Base-by-base conservation (phyloP, 2,329 filamentous ascomycete species). In the Aspergillus hortae region DNA sequence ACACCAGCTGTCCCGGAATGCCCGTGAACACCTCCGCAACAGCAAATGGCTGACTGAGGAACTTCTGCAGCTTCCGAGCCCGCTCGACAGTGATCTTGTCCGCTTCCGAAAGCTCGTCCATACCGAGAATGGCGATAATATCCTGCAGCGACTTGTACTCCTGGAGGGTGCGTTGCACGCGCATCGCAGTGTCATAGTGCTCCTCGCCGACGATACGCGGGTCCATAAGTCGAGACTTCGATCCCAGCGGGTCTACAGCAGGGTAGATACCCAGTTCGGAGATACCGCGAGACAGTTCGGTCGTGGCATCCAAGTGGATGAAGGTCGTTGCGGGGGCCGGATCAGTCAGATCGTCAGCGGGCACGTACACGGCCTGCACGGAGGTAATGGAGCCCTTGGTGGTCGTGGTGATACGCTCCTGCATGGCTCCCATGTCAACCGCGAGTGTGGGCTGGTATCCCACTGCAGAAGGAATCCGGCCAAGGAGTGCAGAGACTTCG, bases 111-210 rank as follows among this genome's bases (percentile, higher is more conserved):
- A 99, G 81, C 78, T 99, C 94, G 79, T 99, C 94, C 94, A 99
- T 97, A 88, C 92, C 92, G 76, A 97, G 81, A 91, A 99, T 99
- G 79, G 94, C 94, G 83, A 96, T 96, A 87, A 99, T 99, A 83
- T 99, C 94, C 83, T 99, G 94, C 65, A 99, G 90, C 62, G 92
- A 97, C 89, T 97, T 97, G 89, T 99, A 99, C 85, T 97, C 94
- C 82, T 99, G 94, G 75, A 99, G 88, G 80, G 96, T 97, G 82
- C 95, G 91, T 84, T 99, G 94, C 73, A 99, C 94, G 69, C 87
- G 87, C 76, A 89, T 89, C 76, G 94, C 94, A 69, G 86, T 92
- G 58, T 91, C 77, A 87, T 99, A 99, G 85, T 99, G 94, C 59
- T 99, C 94, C 73, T 97, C 83, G 77, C 94, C 94, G 71, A 99